Evolutionary conservation across 129 eudicot species (phyloP), one percentile per base, ranked within the genome.

Genomic region (Gnaphalium uliginosum): DNA sequence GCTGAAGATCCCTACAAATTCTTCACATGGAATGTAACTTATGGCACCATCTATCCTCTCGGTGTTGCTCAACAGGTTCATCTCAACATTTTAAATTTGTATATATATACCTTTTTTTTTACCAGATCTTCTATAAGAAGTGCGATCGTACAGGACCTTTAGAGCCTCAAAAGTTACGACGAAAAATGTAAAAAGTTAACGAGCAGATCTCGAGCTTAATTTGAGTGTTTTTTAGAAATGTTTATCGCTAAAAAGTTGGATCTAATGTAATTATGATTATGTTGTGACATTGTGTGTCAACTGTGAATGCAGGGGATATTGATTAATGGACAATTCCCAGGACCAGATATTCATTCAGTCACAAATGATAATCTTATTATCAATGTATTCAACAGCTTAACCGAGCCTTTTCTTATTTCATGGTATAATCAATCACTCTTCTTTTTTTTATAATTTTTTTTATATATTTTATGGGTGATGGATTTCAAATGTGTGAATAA

Each of bases 21-120:
- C 83, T 90, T 87, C 72, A 72, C 15, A 30, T 90, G 98, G 98
- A 93, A 93, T 76, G 95, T 93, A n/a, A 89, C 96, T n/a, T 93
- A 90, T 6, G 98, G 96, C 21, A 82, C 81, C 53, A 92, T 93
- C 32, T 89, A 86, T 68, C 98, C 98, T 50, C 98, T 93, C 59
- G 98, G 96, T 8, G 92, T 89, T 39, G 89, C 84, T 32, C 98
- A 93, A 58, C 94, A 88, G 93, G 91, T 90, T 67, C 30, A 7
- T n/a, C 29, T n/a, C 29, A 13, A 8, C 18, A 29, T 0, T 8
- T 43, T 63, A n/a, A n/a, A n/a, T n/a, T n/a, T n/a, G n/a, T n/a
- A n/a, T n/a, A n/a, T n/a, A n/a, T n/a, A n/a, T n/a, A n/a, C n/a
- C n/a, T 3, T 13, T n/a, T 5, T 56, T 41, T 21, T 25, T 26